Percentiles rank a stretch among this genome's conserved stretches.
Evolutionary conservation across 169 alveolate genomes (phyloP).

Genomic region (Eimeria acervulina): DNA sequence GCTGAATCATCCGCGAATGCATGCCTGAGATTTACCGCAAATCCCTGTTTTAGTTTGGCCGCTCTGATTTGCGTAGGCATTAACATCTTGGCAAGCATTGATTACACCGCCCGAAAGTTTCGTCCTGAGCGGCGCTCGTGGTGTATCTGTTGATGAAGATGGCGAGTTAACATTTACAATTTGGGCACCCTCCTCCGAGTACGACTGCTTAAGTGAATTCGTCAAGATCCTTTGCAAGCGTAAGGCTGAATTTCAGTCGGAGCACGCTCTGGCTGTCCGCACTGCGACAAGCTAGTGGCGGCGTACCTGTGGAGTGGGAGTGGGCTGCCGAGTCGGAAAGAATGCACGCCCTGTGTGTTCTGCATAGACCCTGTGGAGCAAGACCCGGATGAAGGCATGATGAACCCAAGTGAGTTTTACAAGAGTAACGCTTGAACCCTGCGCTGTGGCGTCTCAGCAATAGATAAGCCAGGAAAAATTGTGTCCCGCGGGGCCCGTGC

Average conservation of each 20-base stretch:
- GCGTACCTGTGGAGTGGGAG: not conserved
- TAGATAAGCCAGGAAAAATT: not conserved
- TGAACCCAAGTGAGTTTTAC: conserved; percentile 53
- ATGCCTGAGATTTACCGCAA: not conserved
- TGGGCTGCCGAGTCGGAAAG: not conserved
- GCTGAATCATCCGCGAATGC: not conserved
- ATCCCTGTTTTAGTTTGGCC: not conserved
- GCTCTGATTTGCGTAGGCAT: not conserved
- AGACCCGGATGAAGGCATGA: conserved; percentile 73
- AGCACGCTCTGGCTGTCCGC: not conserved
- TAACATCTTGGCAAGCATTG: conserved; percentile 23
- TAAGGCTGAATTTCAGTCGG: conserved; percentile 3
- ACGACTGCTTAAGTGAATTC: conserved; percentile 1
- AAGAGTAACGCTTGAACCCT: not conserved
- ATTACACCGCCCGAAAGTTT: conserved; percentile 37
- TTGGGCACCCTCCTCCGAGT: conserved; percentile 62
- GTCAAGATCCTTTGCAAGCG: conserved; percentile 65
- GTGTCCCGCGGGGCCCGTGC: not conserved
- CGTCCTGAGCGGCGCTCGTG: conserved; percentile 51
- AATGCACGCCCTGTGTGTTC: not conserved
- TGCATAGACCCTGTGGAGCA: conserved; percentile 20
- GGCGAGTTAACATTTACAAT: conserved; percentile 17
- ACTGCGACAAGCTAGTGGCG: not conserved
- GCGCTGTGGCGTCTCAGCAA: not conserved
- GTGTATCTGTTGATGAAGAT: not conserved